Evolutionary conservation across 129 eudicot genomes (phyloP).

Genomic region (Scalesia atractyloides): DNA sequence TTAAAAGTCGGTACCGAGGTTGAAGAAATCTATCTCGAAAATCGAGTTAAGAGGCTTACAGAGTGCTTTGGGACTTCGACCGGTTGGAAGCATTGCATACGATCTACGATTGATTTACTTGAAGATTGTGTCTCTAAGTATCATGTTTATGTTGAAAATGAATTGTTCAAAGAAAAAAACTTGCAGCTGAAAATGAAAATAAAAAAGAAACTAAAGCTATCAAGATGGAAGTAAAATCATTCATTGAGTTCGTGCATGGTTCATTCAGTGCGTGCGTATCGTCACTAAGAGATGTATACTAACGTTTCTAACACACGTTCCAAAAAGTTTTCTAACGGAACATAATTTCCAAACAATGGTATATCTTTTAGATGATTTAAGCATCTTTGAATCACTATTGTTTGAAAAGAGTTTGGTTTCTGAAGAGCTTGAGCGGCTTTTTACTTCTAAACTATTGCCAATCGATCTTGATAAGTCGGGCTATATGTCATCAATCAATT

Average conservation of each 20-base stretch:
- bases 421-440: constrained; percentile 37
- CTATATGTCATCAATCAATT: constrained; percentile 20
- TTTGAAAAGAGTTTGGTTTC: constrained; percentile 42
- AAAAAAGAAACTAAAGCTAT: constrained; percentile 20
- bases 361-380: constrained; percentile 27
- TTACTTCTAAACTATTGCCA: constrained; percentile 16
- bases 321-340: constrained; percentile 47
- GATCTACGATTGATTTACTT: constrained; percentile 57
- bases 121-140: constrained; percentile 53
- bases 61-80: constrained; percentile 49
- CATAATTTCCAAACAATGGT: constrained; percentile 31
- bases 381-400: constrained; percentile 37
- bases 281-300: constrained; percentile 48
- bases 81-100: constrained; percentile 60
- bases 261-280: constrained; percentile 30
- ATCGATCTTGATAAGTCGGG: constrained; percentile 15
- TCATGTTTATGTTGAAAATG: constrained; percentile 43
- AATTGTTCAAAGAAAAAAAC: constrained; percentile 22
- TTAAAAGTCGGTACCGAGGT: constrained; percentile 48
- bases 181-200: constrained; percentile 6
- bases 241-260: constrained; percentile 47
- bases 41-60: constrained; percentile 52
- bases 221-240: constrained; percentile 30
- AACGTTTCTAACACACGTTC: constrained; percentile 55
- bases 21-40: constrained; percentile 55